Evolutionary conservation across 75 land plant species (phyloP).

Genomic region (Selaginella tamariscina): DNA sequence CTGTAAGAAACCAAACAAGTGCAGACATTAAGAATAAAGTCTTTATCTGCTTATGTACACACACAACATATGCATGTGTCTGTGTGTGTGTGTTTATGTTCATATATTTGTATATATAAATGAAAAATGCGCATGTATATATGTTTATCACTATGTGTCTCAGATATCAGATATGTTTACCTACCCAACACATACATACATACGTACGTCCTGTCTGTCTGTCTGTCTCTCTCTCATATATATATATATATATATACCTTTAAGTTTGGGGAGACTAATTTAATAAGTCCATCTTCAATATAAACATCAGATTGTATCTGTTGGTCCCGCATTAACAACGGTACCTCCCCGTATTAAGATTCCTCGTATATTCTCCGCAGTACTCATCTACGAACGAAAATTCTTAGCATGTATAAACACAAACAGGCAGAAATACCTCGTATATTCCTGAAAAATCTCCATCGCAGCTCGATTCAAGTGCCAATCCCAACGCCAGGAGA

Average conservation of each 20-base stretch:
- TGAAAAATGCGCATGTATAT: neutral
- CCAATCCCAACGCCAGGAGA: too few relatives aligned
- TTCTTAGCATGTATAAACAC: too few relatives aligned
- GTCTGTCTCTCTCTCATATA: neutral
- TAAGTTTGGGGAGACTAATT: conserved; percentile 50
- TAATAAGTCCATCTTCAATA: conserved; percentile 76
- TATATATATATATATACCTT: conserved; percentile 27
- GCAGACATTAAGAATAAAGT: too few relatives aligned
- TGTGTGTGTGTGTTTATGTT: too few relatives aligned
- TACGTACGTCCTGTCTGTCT: neutral
- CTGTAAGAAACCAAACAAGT: conserved; percentile 28
- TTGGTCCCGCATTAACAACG: conserved; percentile 80
- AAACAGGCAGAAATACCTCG: too few relatives aligned
- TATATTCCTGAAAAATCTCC: neutral
- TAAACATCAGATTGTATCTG: conserved; percentile 77
- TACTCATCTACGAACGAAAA: conserved; percentile 16
- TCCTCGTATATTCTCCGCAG: conserved; percentile 25
- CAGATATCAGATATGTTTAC: neutral
- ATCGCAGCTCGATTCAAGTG: neutral
- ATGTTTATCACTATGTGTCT: neutral
- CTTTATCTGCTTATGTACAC: neutral
- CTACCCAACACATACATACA: neutral
- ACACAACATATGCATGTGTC: too few relatives aligned
- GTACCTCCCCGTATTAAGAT: conserved; percentile 79
- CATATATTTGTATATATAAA: neutral